phyloP scores from a whole-genome alignment of 2,329 filamentous ascomycete species.

The Remersonia thermophila region DNA sequence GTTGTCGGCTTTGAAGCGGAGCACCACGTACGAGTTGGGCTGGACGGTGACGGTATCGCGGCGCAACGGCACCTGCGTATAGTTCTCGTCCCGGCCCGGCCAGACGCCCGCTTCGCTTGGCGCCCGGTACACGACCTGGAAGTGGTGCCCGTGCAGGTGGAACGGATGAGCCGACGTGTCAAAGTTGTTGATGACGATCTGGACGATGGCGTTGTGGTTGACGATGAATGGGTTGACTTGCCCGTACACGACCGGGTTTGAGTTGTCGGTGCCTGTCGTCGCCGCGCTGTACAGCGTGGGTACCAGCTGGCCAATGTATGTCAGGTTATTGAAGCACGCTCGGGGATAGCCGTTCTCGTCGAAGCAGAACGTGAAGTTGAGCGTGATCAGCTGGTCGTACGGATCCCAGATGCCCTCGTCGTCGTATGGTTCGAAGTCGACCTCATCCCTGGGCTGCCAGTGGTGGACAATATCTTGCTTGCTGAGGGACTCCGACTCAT shows the following conservation, averaged over 20 bases:
- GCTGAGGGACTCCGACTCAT: conserved; percentile 19
- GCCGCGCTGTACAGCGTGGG: conserved; percentile 62
- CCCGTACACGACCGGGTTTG: conserved; percentile 30
- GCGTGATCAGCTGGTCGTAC: conserved; percentile 42
- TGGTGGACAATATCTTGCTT: conserved; percentile 21
- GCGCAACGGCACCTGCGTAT: conserved; percentile 20
- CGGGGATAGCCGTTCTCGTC: conserved; percentile 51
- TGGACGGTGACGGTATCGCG: conserved; percentile 29
- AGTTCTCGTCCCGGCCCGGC: conserved; percentile 20
- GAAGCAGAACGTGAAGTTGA: conserved; percentile 46
- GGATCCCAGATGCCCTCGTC: conserved; percentile 35
- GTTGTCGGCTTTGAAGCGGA: conserved; percentile 40
- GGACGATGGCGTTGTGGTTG: conserved; percentile 27
- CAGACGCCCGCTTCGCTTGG: conserved; percentile 25
- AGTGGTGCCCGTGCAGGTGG: conserved; percentile 44
- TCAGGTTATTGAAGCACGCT: conserved; percentile 50
- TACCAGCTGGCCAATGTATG: conserved; percentile 56
- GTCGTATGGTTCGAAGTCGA: conserved; percentile 44
- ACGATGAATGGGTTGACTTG: conserved; percentile 30
- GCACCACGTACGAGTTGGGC: conserved; percentile 32
- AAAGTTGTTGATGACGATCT: conserved; percentile 39
- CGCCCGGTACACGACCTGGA: conserved; percentile 37
- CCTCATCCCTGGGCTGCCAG: conserved; percentile 49
- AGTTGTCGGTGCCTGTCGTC: conserved; percentile 36
- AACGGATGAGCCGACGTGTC: conserved; percentile 37